Base-by-base conservation (phyloP, 2,329 filamentous ascomycete species). In the Xylariales sp. region DNA sequence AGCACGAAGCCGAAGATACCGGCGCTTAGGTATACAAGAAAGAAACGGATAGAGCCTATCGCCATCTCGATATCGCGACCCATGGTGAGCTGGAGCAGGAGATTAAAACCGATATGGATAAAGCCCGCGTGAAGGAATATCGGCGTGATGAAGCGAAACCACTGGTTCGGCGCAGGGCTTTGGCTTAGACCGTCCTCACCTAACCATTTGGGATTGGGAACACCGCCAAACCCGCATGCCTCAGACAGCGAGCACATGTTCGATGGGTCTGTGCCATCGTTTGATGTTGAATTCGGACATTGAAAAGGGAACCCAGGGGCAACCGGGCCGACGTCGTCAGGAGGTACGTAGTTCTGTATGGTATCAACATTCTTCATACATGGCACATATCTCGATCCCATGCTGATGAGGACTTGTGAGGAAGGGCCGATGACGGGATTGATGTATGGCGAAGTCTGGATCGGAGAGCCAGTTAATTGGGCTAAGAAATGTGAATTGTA, bases 371-470 rank as follows among this genome's bases (percentile, higher is more conserved):
- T 93, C 83, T 95, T 94, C 96, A 99, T 99, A 80, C 96, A 99
- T 6, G 94, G 93, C 3, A 92, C 89, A 78, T 93, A 99, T 69
- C 96, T 90, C 48, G 94, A 93, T 66, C 96, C 96, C 93, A 99
- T 97, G 80, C 97, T 97, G 83, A 98, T 97, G 75, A 97, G 88
- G 30, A 98, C 89, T 73, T 93, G 93, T 1, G 90, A 88, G 5
- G 94, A 97, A 0, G 96, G 96, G 0, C 96, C 96, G 76, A 99
- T 97, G 93, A 99, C 97, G 66, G 93, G 92, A 81, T 98, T 99
- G 83, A 99, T 97, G 16, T 86, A 86, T 1, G 96, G 96, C 64
- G 95, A 88, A 60, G 90, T 94, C 82, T 90, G 87, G 76, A 93
- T 93, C 23, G 91, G 87, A 30, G 91, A 91, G 62, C 92, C 92